Percentiles rank a stretch among this genome's conserved stretches.
Evolutionary conservation across 208 protist genomes (phyloP).

Genomic region (Crithidia sp.): DNA sequence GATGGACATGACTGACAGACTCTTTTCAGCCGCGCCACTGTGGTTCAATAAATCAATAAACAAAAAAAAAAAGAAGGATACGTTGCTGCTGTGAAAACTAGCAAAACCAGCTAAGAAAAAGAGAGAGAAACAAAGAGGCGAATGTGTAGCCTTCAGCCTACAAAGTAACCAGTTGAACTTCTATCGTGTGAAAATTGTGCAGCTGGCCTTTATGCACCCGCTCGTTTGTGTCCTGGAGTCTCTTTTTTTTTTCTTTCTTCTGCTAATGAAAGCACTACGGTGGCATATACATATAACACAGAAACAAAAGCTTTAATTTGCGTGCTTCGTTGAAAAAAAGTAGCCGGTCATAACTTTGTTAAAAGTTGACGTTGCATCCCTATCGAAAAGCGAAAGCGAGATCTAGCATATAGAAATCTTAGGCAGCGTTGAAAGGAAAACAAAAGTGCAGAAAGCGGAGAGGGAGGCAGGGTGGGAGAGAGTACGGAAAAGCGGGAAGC

Average conservation of each 20-base stretch:
- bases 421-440: constrained; percentile 16
- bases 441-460: background rate
- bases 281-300: too few relatives aligned
- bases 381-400: constrained; percentile 3
- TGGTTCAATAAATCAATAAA: background rate
- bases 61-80: background rate
- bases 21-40: constrained; percentile 10
- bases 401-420: constrained; percentile 11
- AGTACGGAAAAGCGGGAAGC: too few relatives aligned
- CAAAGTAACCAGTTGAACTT: background rate
- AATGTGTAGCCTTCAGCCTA: background rate
- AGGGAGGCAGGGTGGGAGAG: background rate
- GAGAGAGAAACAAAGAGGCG: background rate
- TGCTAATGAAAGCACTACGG: too few relatives aligned
- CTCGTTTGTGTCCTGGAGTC: too few relatives aligned
- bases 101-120: background rate
- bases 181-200: background rate
- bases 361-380: constrained; percentile 3
- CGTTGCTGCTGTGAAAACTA: too few relatives aligned
- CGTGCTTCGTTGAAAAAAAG: too few relatives aligned
- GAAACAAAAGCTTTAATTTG: too few relatives aligned
- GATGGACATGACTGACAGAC: constrained; percentile 53
- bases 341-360: too few relatives aligned
- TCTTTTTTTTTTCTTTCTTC: too few relatives aligned
- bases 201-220: constrained; percentile 4